Evolutionary conservation across 2,329 filamentous ascomycete genomes (phyloP).

Genomic region (Macroventuria anomochaeta): DNA sequence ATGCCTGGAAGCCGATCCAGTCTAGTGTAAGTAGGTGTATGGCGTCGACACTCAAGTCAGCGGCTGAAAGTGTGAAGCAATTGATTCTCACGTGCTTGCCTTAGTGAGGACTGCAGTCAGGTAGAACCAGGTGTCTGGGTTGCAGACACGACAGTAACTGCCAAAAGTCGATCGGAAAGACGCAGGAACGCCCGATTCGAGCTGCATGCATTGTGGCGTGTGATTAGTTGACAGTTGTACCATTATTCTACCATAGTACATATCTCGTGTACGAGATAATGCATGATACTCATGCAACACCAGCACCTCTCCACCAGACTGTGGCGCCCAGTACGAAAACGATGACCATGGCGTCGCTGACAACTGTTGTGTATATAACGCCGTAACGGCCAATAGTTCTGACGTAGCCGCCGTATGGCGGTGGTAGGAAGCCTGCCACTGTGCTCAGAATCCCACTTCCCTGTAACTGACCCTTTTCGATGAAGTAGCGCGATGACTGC

Average conservation of each 20-base stretch:
- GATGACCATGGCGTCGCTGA: slow-evolving; percentile 75
- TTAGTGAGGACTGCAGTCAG: background rate
- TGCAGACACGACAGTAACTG: slow-evolving; percentile 2
- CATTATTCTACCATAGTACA: slow-evolving; percentile 16
- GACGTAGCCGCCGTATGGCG: slow-evolving; percentile 67
- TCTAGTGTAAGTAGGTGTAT: background rate
- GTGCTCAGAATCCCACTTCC: slow-evolving; percentile 69
- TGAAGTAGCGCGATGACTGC: slow-evolving; percentile 72
- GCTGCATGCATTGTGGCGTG: background rate
- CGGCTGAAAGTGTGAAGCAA: background rate
- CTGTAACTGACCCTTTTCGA: slow-evolving; percentile 67
- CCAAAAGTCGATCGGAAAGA: background rate
- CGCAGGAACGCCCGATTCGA: background rate
- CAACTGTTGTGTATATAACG: slow-evolving; percentile 74
- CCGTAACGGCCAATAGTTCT: slow-evolving; percentile 68
- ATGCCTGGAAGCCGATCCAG: background rate
- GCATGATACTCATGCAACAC: slow-evolving; percentile 29
- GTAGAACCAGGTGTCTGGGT: slow-evolving; percentile 9
- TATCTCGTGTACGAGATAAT: background rate
- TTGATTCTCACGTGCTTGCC: slow-evolving; percentile 5
- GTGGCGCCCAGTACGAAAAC: slow-evolving; percentile 74
- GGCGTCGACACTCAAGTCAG: background rate
- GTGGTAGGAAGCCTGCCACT: slow-evolving; percentile 69
- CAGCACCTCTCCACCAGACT: slow-evolving; percentile 56
- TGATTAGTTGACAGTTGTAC: slow-evolving; percentile 3